Evolutionary conservation across 805 yeast species (phyloP).

Genomic region (Priceomyces fermenticarens): DNA sequence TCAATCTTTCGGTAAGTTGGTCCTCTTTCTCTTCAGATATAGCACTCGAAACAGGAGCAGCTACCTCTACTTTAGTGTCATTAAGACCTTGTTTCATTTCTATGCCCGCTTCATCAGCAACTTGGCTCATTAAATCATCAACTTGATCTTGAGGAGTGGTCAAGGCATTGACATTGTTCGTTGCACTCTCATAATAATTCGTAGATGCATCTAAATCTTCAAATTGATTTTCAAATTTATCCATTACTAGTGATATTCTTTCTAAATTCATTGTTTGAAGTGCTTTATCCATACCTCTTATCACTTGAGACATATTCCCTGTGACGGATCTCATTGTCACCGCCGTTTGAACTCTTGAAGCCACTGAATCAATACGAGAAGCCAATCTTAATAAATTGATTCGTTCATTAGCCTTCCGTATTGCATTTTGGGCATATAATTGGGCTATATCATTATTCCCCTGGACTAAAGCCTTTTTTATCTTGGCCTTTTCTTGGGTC

Average conservation of each 20-base stretch:
- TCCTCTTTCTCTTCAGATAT: slow-evolving; percentile 79
- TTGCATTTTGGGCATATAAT: slow-evolving; percentile 93
- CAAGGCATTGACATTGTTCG: slow-evolving; percentile 82
- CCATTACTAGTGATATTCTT: slow-evolving; percentile 91
- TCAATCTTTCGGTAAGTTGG: slow-evolving; percentile 76
- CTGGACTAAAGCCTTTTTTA: slow-evolving; percentile 81
- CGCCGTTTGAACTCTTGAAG: slow-evolving; percentile 94
- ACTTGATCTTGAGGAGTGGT: slow-evolving; percentile 95
- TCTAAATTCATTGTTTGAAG: slow-evolving; percentile 94
- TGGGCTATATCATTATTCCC: slow-evolving; percentile 92
- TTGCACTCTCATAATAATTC: slow-evolving; percentile 87
- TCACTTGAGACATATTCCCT: slow-evolving; percentile 89
- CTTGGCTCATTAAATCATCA: slow-evolving; percentile 82
- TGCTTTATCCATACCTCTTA: slow-evolving; percentile 94
- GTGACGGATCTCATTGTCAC: slow-evolving; percentile 96
- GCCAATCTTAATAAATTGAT: slow-evolving; percentile 77
- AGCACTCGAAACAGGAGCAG: slow-evolving; percentile 33
- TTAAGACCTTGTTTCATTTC: slow-evolving; percentile 84
- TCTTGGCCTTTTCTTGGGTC: slow-evolving; percentile 77
- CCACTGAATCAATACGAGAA: slow-evolving; percentile 92
- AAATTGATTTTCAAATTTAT: slow-evolving; percentile 91
- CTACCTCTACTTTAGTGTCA: slow-evolving; percentile 53
- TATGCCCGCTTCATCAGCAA: slow-evolving; percentile 96
- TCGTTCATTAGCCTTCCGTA: slow-evolving; percentile 84
- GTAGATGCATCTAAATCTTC: slow-evolving; percentile 95